Evolutionary conservation across 352 stramenopile species (phyloP), one percentile per base, ranked within the genome.

Genomic region (Phytophthora aleatoria): DNA sequence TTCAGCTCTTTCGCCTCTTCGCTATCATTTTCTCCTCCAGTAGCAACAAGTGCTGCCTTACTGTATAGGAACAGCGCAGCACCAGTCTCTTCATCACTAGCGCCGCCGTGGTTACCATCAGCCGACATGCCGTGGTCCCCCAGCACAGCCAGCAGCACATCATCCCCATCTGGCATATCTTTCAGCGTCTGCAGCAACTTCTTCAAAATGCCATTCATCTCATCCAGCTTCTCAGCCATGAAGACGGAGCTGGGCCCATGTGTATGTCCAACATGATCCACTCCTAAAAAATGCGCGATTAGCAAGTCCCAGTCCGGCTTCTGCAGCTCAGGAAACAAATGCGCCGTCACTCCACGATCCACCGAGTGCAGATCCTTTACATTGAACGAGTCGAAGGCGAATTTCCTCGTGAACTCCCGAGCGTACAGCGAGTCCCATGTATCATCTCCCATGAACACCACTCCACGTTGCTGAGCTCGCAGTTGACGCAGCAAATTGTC

Each of bases 81-180:
- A 42, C 95, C 95, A 0, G 93, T 96, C 73, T 99, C 97, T 31
- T 99, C 94, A 39, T 97, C 83, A 26, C 81, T 98, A 35, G 96
- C 97, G 27, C 97, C 97, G n/a, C 97, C 97, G 74, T 99, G 97
- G 74, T 99, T 99, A 28, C 97, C 97, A 69, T 99, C 95, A 41
- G 96, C 89, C 3, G 97, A 99, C 97, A 99, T 99, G 49, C 97
- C 97, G 76, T 99, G 97, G 78, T 99, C 97, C 27, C 97, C 97
- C 53, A 99, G 89, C 13, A 99, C 90, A 10, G 98, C 83, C 24
- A 98, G 76, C 16, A 98, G 67, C 11, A 87, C 88, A 50, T 95
- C 85, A 30, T 94, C 81, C 7, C 89, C 84, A 65, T 65, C 70
- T 1, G 70, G 66, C 70, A 78, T 73, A 15, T 74, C 27, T 9